These are phyloP conservation scores for Neurospora sp. DNA, from an alignment of 495 filamentous ascomycete species.

Conservation along the genomic window DNA sequence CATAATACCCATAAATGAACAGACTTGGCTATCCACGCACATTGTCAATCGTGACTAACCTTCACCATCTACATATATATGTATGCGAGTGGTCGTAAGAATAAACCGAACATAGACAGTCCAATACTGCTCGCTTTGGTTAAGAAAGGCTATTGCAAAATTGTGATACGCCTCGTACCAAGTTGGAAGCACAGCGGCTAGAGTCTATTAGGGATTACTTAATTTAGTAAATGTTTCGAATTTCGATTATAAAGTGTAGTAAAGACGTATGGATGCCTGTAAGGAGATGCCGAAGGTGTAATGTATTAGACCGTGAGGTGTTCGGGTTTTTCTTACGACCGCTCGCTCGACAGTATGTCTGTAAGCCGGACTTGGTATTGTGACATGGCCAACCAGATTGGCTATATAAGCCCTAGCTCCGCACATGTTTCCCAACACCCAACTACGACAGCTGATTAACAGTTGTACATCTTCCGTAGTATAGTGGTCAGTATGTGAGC, in stretches of 20 bases:
- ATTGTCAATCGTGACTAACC: neutral
- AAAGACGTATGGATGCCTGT: no score
- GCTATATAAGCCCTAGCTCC: neutral
- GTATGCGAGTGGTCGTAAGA: neutral
- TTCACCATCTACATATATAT: neutral
- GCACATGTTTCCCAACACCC: fast-evolving
- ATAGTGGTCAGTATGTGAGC: neutral
- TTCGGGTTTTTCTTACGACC: no score
- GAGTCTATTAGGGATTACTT: no score
- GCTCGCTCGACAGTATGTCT: neutral
- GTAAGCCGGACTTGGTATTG: neutral
- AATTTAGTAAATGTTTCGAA: no score
- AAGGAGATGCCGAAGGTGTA: no score
- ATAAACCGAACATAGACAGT: neutral
- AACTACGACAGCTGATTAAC: neutral
- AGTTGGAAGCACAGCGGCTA: no score
- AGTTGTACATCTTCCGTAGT: neutral
- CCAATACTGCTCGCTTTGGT: no score
- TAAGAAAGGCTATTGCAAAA: no score
- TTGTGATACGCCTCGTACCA: no score
- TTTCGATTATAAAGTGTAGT: no score
- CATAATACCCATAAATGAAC: neutral
- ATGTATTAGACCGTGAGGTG: no score
- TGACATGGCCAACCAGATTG: neutral
- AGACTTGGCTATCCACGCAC: neutral